Evolutionary conservation across 768 basidiomycete species (phyloP).

Genomic region (Mycena galericulata): DNA sequence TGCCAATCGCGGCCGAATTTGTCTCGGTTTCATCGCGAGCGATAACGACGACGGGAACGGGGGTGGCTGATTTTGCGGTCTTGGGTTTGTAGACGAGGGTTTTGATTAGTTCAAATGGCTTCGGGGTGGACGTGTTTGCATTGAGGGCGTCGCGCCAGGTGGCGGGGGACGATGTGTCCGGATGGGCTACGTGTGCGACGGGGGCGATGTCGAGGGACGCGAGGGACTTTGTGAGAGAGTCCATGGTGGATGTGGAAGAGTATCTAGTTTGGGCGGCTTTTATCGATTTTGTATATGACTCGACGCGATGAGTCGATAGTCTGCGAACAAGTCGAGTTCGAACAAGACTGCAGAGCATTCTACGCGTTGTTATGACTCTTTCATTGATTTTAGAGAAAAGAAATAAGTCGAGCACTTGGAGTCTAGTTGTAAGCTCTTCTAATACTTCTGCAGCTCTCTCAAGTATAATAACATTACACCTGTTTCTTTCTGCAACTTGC

Average conservation of each 20-base stretch:
- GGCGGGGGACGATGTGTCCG: slow-evolving; percentile 73
- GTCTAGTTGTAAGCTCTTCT: too few species aligned
- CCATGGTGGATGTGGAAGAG: slow-evolving; percentile 45
- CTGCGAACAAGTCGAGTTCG: too few species aligned
- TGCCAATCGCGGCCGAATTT: slow-evolving; percentile 79
- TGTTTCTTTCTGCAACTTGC: too few species aligned
- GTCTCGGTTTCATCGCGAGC: slow-evolving; percentile 89
- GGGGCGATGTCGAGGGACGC: slow-evolving; percentile 68
- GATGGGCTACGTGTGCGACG: slow-evolving; percentile 65
- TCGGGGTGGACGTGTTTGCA: slow-evolving; percentile 59
- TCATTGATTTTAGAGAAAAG: too few species aligned
- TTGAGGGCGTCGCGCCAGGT: slow-evolving; percentile 83
- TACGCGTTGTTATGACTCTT: too few species aligned
- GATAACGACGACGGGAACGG: slow-evolving; percentile 89
- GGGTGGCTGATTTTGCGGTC: slow-evolving; percentile 88
- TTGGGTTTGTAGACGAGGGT: slow-evolving; percentile 97
- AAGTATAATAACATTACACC: too few species aligned
- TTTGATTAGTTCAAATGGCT: slow-evolving; percentile 79
- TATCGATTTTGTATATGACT: slow-evolving; percentile 48
- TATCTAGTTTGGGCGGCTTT: slow-evolving; percentile 24
- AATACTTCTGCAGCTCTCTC: too few species aligned
- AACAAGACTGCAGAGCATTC: neutral
- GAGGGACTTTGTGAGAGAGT: slow-evolving; percentile 57
- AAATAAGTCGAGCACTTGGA: too few species aligned
- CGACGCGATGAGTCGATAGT: slow-evolving; percentile 39